Evolutionary conservation across 768 basidiomycete species (phyloP), one percentile per base, ranked within the genome.

Genomic region (Tylopilus subfusipes): DNA sequence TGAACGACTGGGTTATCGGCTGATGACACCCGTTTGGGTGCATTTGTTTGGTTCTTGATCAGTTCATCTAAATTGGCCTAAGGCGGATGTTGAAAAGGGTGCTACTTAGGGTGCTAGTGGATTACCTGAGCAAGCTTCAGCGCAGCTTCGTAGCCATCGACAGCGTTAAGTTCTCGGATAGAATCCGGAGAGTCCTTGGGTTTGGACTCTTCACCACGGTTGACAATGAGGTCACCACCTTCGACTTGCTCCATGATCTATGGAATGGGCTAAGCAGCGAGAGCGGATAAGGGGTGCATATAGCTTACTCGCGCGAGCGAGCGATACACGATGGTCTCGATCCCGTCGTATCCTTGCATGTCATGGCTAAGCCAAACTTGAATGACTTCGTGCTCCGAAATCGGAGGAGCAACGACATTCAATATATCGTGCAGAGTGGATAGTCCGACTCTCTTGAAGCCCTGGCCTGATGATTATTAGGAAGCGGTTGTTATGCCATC

Each of bases 351-450:
- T 18, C 97, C 97, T 58, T 82, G 78, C 95, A 99, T 95, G 61
- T 97, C 94, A 73, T 98, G 95, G 65, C 88, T 89, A 36, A 99
- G 75, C 88, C 91, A 93, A 9, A 99, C 86, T 68, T 97, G 85
- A 59, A 99, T 94, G 16, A 98, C 93, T 72, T 99, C 97, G 68
- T 98, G 96, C 69, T 96, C 95, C 24, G 95, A 91, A 63, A 98
- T 98, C 13, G 97, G 97, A 39, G 97, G 97, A 0, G 97, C 97
- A 55, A 99, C 96, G 27, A 88, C 96, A 68, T 98, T 96, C 48
- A 99, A 76, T 52, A 99, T 86, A 53, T 96, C 94, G 3, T 84
- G 91, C 25, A 98, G 75, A 3, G 95, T 93, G 11, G 91, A 93
- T 34, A 95, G 73, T 27, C 93, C 92, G 25, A 90, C 88, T 48